phyloP scores from a whole-genome alignment of 2,329 filamentous ascomycete genomes.

The Ambrosiella cleistominuta region DNA sequence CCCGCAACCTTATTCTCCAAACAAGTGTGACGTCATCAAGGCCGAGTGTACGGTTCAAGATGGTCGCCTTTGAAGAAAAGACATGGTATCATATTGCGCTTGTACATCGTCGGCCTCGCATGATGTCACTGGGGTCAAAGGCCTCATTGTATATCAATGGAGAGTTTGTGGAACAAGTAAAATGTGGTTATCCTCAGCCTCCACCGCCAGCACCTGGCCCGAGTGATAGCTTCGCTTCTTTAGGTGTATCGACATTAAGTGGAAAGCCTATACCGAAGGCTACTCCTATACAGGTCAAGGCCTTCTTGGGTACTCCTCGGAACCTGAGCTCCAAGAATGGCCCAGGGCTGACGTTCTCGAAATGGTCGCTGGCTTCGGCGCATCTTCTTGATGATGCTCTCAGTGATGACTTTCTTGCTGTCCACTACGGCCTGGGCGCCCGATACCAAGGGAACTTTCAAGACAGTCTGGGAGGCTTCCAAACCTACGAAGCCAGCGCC shows the following conservation, averaged over 20 bases:
- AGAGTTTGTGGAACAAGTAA: constrained; percentile 82
- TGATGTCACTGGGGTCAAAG: constrained; percentile 51
- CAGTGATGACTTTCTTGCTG: constrained; percentile 80
- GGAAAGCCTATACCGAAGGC: constrained; percentile 2
- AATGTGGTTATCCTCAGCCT: constrained; percentile 68
- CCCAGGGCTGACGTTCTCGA: constrained; percentile 53
- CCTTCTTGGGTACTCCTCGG: constrained; percentile 82
- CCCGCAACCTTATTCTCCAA: constrained; percentile 84
- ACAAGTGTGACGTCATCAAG: constrained; percentile 75
- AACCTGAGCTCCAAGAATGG: constrained; percentile 66
- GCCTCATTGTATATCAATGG: constrained; percentile 84
- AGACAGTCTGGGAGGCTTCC: constrained; percentile 85
- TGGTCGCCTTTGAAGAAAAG: constrained; percentile 53
- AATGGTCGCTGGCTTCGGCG: constrained; percentile 79
- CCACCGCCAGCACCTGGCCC: constrained; percentile 47
- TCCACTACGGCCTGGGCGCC: constrained; percentile 76
- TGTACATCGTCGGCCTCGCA: constrained; percentile 64
- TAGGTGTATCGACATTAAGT: not conserved
- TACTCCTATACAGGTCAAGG: constrained; percentile 43
- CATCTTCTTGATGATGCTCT: constrained; percentile 76
- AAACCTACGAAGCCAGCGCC: constrained; percentile 89
- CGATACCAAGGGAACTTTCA: constrained; percentile 94
- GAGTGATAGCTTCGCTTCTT: constrained; percentile 6
- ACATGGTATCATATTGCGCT: constrained; percentile 89
- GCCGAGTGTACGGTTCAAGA: constrained; percentile 88